Evolutionary conservation across 2,329 filamentous ascomycete species (phyloP), one percentile per base, ranked within the genome.

Genomic region (Phaeosphaeria sp.): DNA sequence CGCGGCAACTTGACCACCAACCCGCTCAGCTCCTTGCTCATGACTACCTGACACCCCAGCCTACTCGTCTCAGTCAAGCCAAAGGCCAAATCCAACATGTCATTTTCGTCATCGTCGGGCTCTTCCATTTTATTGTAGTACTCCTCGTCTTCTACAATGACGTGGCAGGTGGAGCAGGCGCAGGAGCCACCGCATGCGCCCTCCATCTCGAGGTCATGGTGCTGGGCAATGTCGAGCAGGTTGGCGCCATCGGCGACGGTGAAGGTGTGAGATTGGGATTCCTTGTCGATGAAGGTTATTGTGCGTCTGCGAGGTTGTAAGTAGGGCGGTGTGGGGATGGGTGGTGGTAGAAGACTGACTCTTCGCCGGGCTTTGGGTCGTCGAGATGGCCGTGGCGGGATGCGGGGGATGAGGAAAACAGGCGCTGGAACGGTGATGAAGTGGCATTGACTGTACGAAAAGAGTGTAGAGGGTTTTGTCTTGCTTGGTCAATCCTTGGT

Each of bases 121-220:
- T 82, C 80, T 44, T 77, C 75, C 82, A 93, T 92, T 78, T 86
- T 87, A 66, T 94, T 90, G 79, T 90, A 94, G 78, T 87, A 85
- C 4, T 86, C 85, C 46, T 91, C 87, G 71, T 90, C 87, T 57
- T 86, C 79, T 39, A 97, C 90, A 61, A 97, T 93, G 55, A 96
- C 89, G 79, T 97, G 93, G 81, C 93, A 97, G 6, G 93, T 97
- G 56, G 91, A 95, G 81, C 93, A 97, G 54, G 93, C 93, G 79
- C 93, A 97, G 33, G 91, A 95, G 21, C 93, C 95, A 66, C 95
- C 95, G 73, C 95, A 99, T 13, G 95, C 95, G 60, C 95, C 93
- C 83, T 99, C 95, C 94, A 99, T 98, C 78, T 99, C 95, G 43
- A 99, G 82, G 73, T 98, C 94, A 78, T 98, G 87, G 46, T 90